Evolutionary conservation across 2,329 filamentous ascomycete species (phyloP).

Genomic region (Calonectria naviculata): DNA sequence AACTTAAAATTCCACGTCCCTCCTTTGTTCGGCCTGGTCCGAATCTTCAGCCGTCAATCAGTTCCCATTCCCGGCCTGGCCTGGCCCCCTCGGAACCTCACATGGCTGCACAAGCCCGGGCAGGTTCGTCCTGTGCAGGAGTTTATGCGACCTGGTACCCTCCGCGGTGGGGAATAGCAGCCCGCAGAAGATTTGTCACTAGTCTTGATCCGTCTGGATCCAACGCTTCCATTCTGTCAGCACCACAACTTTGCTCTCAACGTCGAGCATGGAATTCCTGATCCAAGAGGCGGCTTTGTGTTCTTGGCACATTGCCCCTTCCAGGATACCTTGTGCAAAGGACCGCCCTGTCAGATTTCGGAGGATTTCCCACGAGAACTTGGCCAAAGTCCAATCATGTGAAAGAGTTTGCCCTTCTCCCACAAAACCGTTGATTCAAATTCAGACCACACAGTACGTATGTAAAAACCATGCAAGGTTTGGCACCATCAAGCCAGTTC

Average conservation of each 20-base stretch:
- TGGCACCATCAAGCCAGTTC: conserved; percentile 3
- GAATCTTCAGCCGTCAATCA: conserved; percentile 12
- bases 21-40: conserved; percentile 7
- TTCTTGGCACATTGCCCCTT: neutral
- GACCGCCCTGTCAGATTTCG: neutral
- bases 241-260: conserved; percentile 11
- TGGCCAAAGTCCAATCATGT: neutral
- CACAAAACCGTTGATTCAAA: neutral
- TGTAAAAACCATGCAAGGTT: conserved; percentile 2
- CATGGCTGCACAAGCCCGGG: neutral
- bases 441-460: neutral
- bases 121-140: conserved; percentile 10
- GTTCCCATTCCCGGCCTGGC: conserved; percentile 7
- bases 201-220: conserved; percentile 33
- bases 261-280: neutral
- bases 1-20: conserved; percentile 6
- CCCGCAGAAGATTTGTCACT: conserved; percentile 28
- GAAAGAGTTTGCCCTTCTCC: neutral
- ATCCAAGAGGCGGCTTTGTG: neutral
- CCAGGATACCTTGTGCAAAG: neutral
- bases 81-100: neutral
- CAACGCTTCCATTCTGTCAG: neutral
- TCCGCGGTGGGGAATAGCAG: conserved; percentile 24
- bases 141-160: conserved; percentile 17
- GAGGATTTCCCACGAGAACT: neutral